Evolutionary conservation across 345 rosid genomes (phyloP).

Genomic region (Euphorbia tirucalli): DNA sequence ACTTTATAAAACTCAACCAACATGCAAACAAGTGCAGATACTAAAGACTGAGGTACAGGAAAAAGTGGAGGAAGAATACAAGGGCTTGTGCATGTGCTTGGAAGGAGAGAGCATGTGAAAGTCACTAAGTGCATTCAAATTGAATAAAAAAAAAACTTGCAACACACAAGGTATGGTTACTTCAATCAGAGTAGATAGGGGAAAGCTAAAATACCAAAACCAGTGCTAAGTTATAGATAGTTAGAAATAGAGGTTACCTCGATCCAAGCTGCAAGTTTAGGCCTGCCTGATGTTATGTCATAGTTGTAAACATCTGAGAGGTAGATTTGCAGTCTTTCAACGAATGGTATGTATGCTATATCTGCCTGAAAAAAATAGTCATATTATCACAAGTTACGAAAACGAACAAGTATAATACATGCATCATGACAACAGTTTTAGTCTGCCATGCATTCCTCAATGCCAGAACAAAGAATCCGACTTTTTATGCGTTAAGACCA

Average conservation of each 20-base stretch:
- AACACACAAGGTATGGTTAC: background rate
- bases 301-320: constrained; percentile 46
- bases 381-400: background rate
- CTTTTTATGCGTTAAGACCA: background rate
- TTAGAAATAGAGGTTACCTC: constrained; percentile 35
- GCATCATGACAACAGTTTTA: background rate
- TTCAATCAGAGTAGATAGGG: background rate
- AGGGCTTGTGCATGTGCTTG: no score
- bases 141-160: background rate
- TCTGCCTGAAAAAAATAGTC: constrained; percentile 49
- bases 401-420: no score
- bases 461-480: background rate
- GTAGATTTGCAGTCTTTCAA: constrained; percentile 61
- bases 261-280: constrained; percentile 71
- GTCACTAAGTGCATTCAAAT: no score
- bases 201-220: background rate
- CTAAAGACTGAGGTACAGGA: no score
- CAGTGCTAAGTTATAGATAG: no score
- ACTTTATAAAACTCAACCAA: no score
- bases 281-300: constrained; percentile 68
- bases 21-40: no score
- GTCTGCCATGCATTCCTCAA: background rate
- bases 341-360: constrained; percentile 65
- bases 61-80: no score
- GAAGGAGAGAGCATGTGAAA: no score